Percentiles rank a stretch among this genome's conserved stretches.
Conservation (phyloP, 768 basidiomycete genomes). For the Boletus barrowsii region DNA sequence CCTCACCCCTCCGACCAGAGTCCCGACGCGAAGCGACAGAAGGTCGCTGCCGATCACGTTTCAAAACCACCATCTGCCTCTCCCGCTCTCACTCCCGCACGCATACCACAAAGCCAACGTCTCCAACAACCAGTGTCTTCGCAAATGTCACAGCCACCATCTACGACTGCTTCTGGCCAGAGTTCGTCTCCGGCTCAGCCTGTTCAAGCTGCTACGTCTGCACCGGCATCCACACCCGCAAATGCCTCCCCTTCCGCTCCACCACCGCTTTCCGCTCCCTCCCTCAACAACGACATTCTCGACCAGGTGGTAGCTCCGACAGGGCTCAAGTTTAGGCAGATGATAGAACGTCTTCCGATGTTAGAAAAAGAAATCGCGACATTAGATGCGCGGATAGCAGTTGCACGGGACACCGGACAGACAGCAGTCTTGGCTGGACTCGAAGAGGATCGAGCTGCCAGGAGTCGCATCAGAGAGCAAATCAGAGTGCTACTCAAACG, state of each 20-base stretch:
- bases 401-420: constrained; percentile 20
- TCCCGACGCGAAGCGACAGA: constrained; percentile 46
- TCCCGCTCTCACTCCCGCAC: constrained; percentile 22
- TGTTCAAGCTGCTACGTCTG: constrained; percentile 3
- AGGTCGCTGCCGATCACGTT: constrained; percentile 15
- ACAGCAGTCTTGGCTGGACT: constrained; percentile 7
- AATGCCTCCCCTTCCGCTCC: constrained; percentile 9
- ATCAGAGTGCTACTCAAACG: constrained; percentile 14
- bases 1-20: constrained; percentile 30
- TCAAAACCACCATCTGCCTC: constrained; percentile 19
- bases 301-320: constrained; percentile 12
- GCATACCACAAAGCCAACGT: constrained; percentile 21
- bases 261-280: constrained; percentile 2
- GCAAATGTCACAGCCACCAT: constrained; percentile 20
- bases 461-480: background rate
- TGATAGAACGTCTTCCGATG: constrained; percentile 21
- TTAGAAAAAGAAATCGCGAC: constrained; percentile 16
- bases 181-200: constrained; percentile 9
- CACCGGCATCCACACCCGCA: constrained; percentile 5
- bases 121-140: constrained; percentile 15
- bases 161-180: constrained; percentile 1
- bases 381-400: constrained; percentile 15
- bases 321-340: constrained; percentile 17
- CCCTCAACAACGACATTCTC: constrained; percentile 5
- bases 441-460: constrained; percentile 9